Conservation (phyloP, 2,329 filamentous ascomycete species). For the Trichoderma citrinoviride region DNA sequence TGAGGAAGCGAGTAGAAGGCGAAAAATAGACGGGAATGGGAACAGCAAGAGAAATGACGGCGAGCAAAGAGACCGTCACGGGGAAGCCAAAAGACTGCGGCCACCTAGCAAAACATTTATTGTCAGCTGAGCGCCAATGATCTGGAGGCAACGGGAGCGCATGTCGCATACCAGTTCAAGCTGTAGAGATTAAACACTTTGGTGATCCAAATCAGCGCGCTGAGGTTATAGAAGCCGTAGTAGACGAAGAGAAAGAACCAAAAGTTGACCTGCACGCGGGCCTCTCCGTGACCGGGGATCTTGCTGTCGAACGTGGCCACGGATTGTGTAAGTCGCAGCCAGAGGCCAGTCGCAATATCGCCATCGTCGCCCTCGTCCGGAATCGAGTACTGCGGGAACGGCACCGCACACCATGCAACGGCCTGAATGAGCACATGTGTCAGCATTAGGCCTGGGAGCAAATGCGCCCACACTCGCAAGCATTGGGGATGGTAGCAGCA, state of each 20-base stretch:
- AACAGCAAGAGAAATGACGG: constrained; percentile 55
- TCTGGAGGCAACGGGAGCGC: background rate
- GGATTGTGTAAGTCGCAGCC: background rate
- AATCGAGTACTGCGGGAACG: constrained; percentile 62
- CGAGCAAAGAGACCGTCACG: constrained; percentile 60
- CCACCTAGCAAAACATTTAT: constrained; percentile 44
- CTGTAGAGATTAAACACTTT: constrained; percentile 70
- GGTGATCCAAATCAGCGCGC: constrained; percentile 67
- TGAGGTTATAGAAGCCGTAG: constrained; percentile 67
- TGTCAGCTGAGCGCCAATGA: background rate
- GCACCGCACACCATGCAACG: constrained; percentile 63
- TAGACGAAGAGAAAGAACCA: constrained; percentile 71
- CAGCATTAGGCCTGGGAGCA: background rate
- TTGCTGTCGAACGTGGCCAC: constrained; percentile 30
- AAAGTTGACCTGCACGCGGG: constrained; percentile 64
- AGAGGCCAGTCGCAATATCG: background rate
- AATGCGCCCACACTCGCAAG: background rate
- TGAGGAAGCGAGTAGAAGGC: constrained; percentile 52
- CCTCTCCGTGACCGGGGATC: constrained; percentile 60
- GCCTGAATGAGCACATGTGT: constrained; percentile 41
- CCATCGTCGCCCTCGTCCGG: constrained; percentile 40
- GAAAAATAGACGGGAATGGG: constrained; percentile 61
- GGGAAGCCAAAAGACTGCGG: constrained; percentile 62
- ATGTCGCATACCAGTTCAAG: constrained; percentile 55
- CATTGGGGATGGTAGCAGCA: background rate